Conservation (phyloP, 2,329 filamentous ascomycete species). For the Cytospora schulzeri region DNA sequence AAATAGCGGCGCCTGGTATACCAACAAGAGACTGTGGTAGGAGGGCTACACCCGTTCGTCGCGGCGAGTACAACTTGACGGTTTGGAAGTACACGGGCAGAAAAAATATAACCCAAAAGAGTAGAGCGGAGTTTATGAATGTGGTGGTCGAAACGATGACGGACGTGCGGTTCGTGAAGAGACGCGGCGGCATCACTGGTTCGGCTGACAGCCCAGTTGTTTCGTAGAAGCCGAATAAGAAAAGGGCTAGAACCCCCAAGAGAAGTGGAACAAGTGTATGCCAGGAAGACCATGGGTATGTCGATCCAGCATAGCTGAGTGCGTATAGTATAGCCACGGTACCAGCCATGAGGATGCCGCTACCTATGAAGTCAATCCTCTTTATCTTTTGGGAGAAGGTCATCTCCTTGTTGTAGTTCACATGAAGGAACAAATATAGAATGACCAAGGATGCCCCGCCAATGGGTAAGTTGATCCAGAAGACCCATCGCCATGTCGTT, state of each 20-base stretch:
- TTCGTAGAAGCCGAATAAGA: slow-evolving; percentile 22
- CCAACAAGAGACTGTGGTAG: slow-evolving; percentile 37
- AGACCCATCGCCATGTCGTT: slow-evolving; percentile 34
- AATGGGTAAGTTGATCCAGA: slow-evolving; percentile 25
- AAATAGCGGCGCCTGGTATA: slow-evolving; percentile 35
- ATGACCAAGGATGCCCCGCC: slow-evolving; percentile 23
- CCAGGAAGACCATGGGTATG: slow-evolving; percentile 43
- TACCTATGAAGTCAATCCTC: slow-evolving; percentile 38
- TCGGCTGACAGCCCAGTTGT: slow-evolving; percentile 4
- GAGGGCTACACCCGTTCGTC: slow-evolving; percentile 38
- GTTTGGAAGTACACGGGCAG: slow-evolving; percentile 17
- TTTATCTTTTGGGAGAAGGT: slow-evolving; percentile 32
- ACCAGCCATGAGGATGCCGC: slow-evolving; percentile 35
- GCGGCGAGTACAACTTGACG: slow-evolving; percentile 34
- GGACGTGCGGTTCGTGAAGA: slow-evolving; percentile 29
- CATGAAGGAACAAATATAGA: slow-evolving; percentile 42
- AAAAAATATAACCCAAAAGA: slow-evolving; percentile 25
- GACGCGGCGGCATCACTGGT: slow-evolving; percentile 30
- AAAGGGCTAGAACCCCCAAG: slow-evolving; percentile 36
- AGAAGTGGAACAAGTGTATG: slow-evolving; percentile 43
- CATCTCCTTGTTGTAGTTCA: slow-evolving; percentile 35
- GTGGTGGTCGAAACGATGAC: slow-evolving; percentile 16
- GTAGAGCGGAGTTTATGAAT: slow-evolving; percentile 21
- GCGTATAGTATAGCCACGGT: slow-evolving; percentile 41
- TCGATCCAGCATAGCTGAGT: slow-evolving; percentile 44